Conservation (phyloP, 1,284 basidiomycete species). For the Rhodotorula sp. region DNA sequence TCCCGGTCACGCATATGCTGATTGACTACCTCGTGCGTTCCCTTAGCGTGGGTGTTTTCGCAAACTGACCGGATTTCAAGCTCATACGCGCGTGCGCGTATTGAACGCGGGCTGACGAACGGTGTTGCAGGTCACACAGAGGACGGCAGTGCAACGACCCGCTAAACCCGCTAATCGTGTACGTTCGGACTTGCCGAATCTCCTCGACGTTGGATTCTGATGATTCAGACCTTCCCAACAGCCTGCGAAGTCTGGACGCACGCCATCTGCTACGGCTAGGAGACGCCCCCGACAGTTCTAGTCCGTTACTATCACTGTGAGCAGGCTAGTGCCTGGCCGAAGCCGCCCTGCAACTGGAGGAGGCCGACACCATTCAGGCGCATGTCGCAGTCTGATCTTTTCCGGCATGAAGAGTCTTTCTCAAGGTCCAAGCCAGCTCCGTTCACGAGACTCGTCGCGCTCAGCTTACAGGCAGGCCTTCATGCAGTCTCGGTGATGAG, state of each 20-base stretch:
- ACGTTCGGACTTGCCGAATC: neutral
- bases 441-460: fast-evolving
- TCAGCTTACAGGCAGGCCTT: conserved; percentile 22
- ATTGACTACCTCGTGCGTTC: conserved; percentile 66
- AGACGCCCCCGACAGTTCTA: neutral
- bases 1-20: conserved; percentile 71
- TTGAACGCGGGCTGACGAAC: no score
- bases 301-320: conserved; percentile 27
- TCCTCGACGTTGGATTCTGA: neutral
- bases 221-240: neutral
- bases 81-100: no score
- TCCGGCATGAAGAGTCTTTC: conserved; percentile 20
- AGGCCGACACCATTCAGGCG: conserved; percentile 21
- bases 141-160: conserved; percentile 22
- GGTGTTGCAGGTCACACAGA: conserved; percentile 10
- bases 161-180: conserved; percentile 25
- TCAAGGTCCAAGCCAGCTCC: no score
- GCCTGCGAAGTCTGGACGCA: conserved; percentile 30
- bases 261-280: conserved; percentile 29
- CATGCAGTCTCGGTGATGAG: conserved; percentile 17
- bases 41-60: no score
- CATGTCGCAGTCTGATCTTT: conserved; percentile 21
- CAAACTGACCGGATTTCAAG: no score
- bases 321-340: conserved; percentile 13
- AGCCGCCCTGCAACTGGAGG: neutral